phyloP scores from a whole-genome alignment of 1,284 basidiomycete species.

The Fomitopsis betulina region DNA sequence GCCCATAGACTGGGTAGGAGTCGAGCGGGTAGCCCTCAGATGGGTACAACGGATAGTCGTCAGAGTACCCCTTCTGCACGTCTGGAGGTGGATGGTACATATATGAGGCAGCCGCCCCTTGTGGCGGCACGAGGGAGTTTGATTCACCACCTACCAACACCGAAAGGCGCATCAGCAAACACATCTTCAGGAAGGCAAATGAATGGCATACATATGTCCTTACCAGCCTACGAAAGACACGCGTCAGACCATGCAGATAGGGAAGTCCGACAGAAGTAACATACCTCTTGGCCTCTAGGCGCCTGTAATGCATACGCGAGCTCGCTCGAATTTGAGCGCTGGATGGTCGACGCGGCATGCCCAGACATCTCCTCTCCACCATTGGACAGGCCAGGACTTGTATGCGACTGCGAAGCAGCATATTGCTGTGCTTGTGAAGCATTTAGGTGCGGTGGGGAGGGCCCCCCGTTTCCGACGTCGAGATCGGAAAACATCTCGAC shows the following conservation, averaged over 20 bases:
- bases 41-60: neutral
- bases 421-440: neutral
- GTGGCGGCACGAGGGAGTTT: neutral
- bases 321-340: slow-evolving; percentile 15
- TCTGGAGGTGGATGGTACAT: neutral
- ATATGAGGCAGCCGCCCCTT: neutral
- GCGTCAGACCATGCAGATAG: neutral
- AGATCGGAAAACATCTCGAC: slow-evolving; percentile 21
- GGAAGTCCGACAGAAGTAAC: neutral
- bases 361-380: neutral
- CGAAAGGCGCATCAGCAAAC: too few species aligned
- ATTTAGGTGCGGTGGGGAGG: neutral
- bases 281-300: slow-evolving; percentile 2
- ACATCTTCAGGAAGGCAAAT: too few species aligned
- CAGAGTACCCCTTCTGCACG: neutral
- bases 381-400: slow-evolving; percentile 7
- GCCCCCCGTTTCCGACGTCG: slow-evolving; percentile 13
- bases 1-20: slow-evolving; percentile 13
- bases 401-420: neutral
- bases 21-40: neutral
- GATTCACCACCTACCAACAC: too few species aligned
- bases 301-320: slow-evolving; percentile 19
- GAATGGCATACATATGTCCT: neutral
- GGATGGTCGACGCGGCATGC: slow-evolving; percentile 11
- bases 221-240: neutral